phyloP scores from a whole-genome alignment of 2,329 filamentous ascomycete species.

The Fusarium subtropicale region DNA sequence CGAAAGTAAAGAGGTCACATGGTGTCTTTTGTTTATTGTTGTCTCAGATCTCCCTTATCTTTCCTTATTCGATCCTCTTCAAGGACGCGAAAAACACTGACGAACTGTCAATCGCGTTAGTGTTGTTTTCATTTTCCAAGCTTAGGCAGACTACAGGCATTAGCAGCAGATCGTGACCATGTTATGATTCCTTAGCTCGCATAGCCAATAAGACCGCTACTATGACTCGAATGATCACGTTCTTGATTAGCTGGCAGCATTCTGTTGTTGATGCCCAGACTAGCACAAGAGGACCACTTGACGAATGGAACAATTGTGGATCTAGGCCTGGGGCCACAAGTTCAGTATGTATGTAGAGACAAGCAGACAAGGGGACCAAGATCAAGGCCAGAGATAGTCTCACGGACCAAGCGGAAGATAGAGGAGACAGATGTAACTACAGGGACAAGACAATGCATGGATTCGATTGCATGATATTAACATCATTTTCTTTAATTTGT shows the following conservation, averaged over 20 bases:
- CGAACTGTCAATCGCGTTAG: conserved; percentile 4
- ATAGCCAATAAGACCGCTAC: conserved; percentile 28
- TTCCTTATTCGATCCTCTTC: background rate
- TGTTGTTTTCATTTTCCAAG: background rate
- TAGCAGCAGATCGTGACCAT: background rate
- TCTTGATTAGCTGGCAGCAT: conserved; percentile 33
- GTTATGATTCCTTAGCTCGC: conserved; percentile 11
- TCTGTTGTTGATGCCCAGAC: conserved; percentile 21
- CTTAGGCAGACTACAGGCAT: background rate
- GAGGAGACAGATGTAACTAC: conserved; percentile 19
- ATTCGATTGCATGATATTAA: background rate
- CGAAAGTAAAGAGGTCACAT: conserved; percentile 41
- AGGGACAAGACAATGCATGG: conserved; percentile 11
- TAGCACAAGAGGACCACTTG: conserved; percentile 13
- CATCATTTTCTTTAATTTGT: background rate
- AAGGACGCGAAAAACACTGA: conserved; percentile 10
- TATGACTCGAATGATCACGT: conserved; percentile 23
- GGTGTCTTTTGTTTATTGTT: conserved; percentile 36
- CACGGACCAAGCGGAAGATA: conserved; percentile 18
- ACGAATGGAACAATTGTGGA: conserved; percentile 10
- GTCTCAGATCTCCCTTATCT: conserved; percentile 5
- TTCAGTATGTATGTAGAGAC: background rate
- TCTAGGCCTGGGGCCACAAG: conserved; percentile 1
- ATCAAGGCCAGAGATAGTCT: conserved; percentile 1
- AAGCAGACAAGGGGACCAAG: background rate